These are phyloP conservation scores for Cercospora sp. DNA, from an alignment of 2,329 filamentous ascomycete species.

Conservation along the genomic window DNA sequence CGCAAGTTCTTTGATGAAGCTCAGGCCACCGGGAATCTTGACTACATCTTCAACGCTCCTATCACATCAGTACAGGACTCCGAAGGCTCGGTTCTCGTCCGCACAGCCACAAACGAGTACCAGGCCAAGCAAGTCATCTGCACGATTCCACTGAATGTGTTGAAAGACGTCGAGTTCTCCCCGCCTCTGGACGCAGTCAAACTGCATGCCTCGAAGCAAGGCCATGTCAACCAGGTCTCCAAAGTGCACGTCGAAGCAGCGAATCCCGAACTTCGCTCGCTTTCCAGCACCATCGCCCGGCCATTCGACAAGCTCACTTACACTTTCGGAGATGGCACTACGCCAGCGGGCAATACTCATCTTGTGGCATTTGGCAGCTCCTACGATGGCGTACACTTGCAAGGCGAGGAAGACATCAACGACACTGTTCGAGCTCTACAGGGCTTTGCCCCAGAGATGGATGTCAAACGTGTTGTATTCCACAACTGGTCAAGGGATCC, in stretches of 20 bases:
- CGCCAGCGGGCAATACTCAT: neutral
- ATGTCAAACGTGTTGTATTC: neutral
- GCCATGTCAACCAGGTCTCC: neutral
- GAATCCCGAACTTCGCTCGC: neutral
- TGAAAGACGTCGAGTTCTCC: neutral
- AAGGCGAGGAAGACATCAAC: neutral
- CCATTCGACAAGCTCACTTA: neutral
- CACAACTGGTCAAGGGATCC: neutral
- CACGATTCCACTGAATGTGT: neutral
- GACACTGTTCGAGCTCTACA: neutral
- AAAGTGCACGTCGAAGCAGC: neutral
- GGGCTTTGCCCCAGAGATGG: neutral
- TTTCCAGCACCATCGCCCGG: neutral
- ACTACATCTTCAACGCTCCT: neutral
- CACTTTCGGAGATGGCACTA: neutral
- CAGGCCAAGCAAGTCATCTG: neutral
- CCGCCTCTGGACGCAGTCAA: neutral
- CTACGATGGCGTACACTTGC: neutral
- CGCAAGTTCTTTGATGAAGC: neutral
- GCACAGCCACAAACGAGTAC: neutral
- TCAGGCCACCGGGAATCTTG: neutral
- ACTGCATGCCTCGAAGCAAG: neutral
- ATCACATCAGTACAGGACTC: neutral
- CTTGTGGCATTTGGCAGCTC: neutral
- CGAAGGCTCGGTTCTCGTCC: neutral